A percentile compares a stretch with the other conserved stretches of the same genome.
These are phyloP conservation scores for Hippophae rhamnoides DNA, from an alignment of 306 rosid species.

Conservation along the genomic window DNA sequence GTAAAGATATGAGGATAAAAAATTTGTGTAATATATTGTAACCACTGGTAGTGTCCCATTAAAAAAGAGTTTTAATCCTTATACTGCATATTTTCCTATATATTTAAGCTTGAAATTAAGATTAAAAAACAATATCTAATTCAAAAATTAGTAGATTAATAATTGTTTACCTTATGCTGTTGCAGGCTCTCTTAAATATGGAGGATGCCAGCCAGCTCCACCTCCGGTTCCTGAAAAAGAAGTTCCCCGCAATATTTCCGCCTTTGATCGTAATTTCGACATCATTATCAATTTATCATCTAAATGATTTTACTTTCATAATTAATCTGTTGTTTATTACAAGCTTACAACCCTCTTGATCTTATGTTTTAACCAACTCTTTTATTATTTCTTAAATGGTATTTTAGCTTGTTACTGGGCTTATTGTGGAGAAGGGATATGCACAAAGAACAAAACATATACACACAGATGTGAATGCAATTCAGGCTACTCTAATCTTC, in stretches of 20 bases:
- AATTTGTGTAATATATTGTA: too few relatives aligned
- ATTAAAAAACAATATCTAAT: too few relatives aligned
- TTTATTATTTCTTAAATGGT: background rate
- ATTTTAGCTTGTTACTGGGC: slow-evolving; percentile 67
- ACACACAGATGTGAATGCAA: slow-evolving; percentile 42
- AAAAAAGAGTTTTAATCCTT: too few relatives aligned
- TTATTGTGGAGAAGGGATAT: slow-evolving; percentile 66
- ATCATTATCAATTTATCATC: background rate
- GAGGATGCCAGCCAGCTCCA: slow-evolving; percentile 64
- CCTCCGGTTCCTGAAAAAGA: slow-evolving; percentile 45
- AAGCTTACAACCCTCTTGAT: too few relatives aligned
- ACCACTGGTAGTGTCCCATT: too few relatives aligned
- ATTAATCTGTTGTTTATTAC: too few relatives aligned
- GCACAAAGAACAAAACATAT: slow-evolving; percentile 37
- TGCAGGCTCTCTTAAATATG: slow-evolving; percentile 57
- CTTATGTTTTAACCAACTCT: background rate
- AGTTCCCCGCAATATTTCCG: slow-evolving; percentile 39
- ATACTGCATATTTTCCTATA: too few relatives aligned
- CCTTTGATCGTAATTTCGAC: slow-evolving; percentile 46
- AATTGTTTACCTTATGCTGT: background rate
- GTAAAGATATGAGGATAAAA: too few relatives aligned
- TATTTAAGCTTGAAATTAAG: too few relatives aligned
- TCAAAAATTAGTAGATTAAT: background rate
- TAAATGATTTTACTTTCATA: too few relatives aligned
- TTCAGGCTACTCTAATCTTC: slow-evolving; percentile 45